Conservation (phyloP, 139 green algal species). For the Spirogloea muscicola region DNA sequence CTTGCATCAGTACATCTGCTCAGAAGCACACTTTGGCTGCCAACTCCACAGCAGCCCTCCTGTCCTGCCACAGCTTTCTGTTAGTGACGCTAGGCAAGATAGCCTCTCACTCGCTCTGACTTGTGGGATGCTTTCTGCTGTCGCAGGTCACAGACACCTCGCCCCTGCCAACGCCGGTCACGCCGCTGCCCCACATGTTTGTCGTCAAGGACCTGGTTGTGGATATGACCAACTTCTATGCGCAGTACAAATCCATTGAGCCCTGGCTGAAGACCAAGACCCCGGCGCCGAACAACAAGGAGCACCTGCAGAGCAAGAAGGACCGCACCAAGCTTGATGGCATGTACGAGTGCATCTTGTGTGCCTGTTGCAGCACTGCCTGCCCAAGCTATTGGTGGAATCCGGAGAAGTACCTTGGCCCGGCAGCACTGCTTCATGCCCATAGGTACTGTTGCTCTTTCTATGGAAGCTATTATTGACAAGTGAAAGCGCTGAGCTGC, state of each 20-base stretch:
- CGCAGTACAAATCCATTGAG: constrained; percentile 98
- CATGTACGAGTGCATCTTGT: constrained; percentile 99
- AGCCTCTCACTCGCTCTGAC: too few species aligned
- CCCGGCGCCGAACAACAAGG: constrained; percentile 54
- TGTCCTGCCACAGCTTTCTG: too few species aligned
- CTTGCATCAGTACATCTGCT: too few species aligned
- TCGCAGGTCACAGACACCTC: too few species aligned
- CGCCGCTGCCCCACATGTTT: constrained; percentile 98
- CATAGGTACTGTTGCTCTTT: too few species aligned
- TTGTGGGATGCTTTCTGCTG: too few species aligned
- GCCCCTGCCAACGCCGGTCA: constrained; percentile 63
- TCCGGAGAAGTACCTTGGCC: constrained; percentile 97
- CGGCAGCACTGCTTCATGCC: constrained; percentile 86
- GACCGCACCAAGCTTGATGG: constrained; percentile 90
- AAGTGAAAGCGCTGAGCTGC: too few species aligned
- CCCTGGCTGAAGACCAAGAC: constrained; percentile 85
- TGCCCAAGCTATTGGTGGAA: constrained; percentile 99
- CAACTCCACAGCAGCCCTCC: too few species aligned
- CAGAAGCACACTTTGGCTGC: too few species aligned
- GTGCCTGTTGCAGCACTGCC: constrained; percentile 94
- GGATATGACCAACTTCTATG: constrained; percentile 99
- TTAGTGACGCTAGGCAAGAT: too few species aligned
- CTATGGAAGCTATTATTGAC: too few species aligned
- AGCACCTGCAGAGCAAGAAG: constrained; percentile 87
- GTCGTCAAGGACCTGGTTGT: constrained; percentile 97